Percentiles rank a stretch among this genome's conserved stretches.
phyloP scores from a whole-genome alignment of 768 basidiomycete genomes.

The Hemileccinum rubropunctum region DNA sequence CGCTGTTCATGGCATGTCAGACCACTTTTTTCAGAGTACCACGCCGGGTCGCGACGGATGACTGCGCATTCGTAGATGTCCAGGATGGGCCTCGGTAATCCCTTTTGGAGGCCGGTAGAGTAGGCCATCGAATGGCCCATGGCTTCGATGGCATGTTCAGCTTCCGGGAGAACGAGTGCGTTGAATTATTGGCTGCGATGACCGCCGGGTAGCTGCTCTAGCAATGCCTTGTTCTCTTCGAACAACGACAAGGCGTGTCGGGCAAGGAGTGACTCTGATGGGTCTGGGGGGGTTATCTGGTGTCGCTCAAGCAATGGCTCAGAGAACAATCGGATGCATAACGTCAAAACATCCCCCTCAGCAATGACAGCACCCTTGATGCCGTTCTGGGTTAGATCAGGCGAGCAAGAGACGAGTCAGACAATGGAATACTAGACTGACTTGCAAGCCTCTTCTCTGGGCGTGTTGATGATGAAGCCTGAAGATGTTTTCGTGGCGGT shows the following conservation, averaged over 20 bases:
- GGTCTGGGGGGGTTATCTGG: slow-evolving; percentile 42
- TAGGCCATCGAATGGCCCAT: slow-evolving; percentile 64
- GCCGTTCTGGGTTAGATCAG: slow-evolving; percentile 19
- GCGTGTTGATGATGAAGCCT: slow-evolving; percentile 55
- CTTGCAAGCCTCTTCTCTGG: slow-evolving; percentile 59
- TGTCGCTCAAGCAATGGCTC: slow-evolving; percentile 59
- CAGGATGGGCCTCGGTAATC: slow-evolving; percentile 47
- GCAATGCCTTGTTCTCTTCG: slow-evolving; percentile 44
- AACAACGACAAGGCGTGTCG: slow-evolving; percentile 46
- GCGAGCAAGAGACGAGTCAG: not conserved
- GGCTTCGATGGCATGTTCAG: slow-evolving; percentile 52
- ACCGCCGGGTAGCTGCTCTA: slow-evolving; percentile 30
- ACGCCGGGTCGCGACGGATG: slow-evolving; percentile 53
- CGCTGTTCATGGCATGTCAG: slow-evolving; percentile 47
- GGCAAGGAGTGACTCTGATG: slow-evolving; percentile 50
- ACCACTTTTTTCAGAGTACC: slow-evolving; percentile 56
- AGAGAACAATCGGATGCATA: slow-evolving; percentile 55
- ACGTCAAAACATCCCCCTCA: slow-evolving; percentile 51
- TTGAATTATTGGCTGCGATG: slow-evolving; percentile 40
- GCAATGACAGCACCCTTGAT: slow-evolving; percentile 54
- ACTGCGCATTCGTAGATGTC: slow-evolving; percentile 55
- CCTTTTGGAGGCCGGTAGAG: slow-evolving; percentile 46
- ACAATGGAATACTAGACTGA: slow-evolving; percentile 25
- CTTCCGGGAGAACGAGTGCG: slow-evolving; percentile 53
- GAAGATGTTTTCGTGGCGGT: slow-evolving; percentile 49